Evolutionary conservation across 305 asterid species (phyloP).

Genomic region (Fraxinus dipetala): DNA sequence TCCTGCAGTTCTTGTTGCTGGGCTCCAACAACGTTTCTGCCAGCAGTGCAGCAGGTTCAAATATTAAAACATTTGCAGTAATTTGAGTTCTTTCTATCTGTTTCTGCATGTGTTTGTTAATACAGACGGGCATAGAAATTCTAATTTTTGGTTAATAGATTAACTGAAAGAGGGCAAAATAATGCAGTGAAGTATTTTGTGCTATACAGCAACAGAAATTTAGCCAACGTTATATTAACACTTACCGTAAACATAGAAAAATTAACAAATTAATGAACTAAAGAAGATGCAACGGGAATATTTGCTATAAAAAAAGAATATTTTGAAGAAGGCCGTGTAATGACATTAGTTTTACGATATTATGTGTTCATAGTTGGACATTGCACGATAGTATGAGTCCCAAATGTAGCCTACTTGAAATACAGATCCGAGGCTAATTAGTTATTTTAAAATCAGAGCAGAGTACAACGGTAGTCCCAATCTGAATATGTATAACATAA

Average conservation of each 20-base stretch:
- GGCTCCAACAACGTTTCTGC: conserved; percentile 68
- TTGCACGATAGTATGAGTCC: neutral
- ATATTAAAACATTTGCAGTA: conserved; percentile 20
- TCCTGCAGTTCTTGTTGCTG: conserved; percentile 50
- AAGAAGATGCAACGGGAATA: neutral
- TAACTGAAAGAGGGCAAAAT: neutral
- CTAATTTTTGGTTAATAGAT: conserved; percentile 13
- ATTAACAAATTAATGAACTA: neutral
- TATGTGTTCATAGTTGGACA: neutral
- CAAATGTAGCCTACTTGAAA: neutral
- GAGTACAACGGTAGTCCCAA: neutral
- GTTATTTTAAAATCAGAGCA: neutral
- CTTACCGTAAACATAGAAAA: neutral
- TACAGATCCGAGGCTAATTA: neutral
- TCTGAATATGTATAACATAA: neutral
- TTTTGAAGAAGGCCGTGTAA: neutral
- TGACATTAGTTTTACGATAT: neutral
- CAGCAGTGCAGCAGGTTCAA: conserved; percentile 96
- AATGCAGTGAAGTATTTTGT: no score
- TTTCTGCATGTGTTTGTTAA: conserved; percentile 16
- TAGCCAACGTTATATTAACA: neutral
- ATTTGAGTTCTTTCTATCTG: neutral
- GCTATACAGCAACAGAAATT: no score
- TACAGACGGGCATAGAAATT: neutral
- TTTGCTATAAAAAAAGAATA: neutral